Evolutionary conservation across 257 asterid genomes (phyloP), one percentile per base, ranked within the genome.

Genomic region (Solanum tacnaense): DNA sequence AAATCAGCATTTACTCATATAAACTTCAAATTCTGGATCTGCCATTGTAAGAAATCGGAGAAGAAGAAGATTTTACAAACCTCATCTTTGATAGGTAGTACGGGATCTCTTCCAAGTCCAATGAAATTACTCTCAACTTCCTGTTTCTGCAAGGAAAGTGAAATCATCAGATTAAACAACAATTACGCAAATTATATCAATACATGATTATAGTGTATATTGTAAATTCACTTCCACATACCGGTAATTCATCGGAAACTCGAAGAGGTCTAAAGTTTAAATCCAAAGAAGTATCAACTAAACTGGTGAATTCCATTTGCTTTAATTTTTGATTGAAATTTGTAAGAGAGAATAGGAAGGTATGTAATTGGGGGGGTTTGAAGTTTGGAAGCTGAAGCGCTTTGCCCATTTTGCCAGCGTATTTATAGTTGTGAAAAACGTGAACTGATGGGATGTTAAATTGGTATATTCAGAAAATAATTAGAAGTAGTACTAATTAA

Each of bases 281-380:
- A 93, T 95, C 94, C 89, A 96, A 86, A 10, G 99, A 96, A 87
- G 96, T 93, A 88, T 95, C 93, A 72, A 95, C 81, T 88, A 96
- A 88, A 76, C 88, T 86, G 10, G 94, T 90, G 92, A 92, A 95
- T 71, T 96, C 98, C 99, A 96, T 96, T 16, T 16, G 84, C 88
- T 86, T 13, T 60, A 13, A 20, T 6, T 29, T 21, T 49, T 56
- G 8, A 65, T 25, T 65, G 32, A 1, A 65, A 32, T 5, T 52
- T 52, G 3, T 13, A 25, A 67, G 29, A 67, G 56, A 49, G 32
- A 27, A 72, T 41, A 6, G 36, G 12, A 46, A 72, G 21, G 84
- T 70, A 35, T 44, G 49, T 11, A 41, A 70, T 39, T 70, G 27
- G 84, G 75, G 74, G 36, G n/a, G 23, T 6, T 29, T 29, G 39